Conservation (phyloP, 2,329 filamentous ascomycete genomes). For the Colletotrichum scovillei region DNA sequence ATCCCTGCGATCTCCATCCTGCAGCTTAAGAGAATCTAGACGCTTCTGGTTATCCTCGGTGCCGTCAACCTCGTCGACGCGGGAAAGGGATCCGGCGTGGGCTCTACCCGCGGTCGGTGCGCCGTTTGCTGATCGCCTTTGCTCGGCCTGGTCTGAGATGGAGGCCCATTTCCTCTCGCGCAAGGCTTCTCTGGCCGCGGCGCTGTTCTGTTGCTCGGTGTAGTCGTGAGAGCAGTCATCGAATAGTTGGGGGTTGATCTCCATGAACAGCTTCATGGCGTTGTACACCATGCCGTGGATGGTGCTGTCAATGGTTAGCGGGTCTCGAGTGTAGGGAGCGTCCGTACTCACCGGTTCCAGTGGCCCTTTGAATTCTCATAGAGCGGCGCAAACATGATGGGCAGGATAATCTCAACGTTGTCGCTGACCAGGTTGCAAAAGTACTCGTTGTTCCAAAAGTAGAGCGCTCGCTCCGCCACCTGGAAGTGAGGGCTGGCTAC, state of each 20-base stretch:
- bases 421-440: slow-evolving; percentile 99
- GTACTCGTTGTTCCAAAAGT: slow-evolving; percentile 99
- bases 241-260: slow-evolving; percentile 98
- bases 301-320: slow-evolving; percentile 71
- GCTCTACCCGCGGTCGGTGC: slow-evolving; percentile 46
- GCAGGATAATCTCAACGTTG: slow-evolving; percentile 97
- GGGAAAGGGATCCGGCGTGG: slow-evolving; percentile 57
- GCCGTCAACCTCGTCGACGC: slow-evolving; percentile 81
- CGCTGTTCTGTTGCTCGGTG: slow-evolving; percentile 93
- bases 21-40: slow-evolving; percentile 88
- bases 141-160: slow-evolving; percentile 82
- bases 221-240: slow-evolving; percentile 99
- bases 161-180: slow-evolving; percentile 92
- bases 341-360: slow-evolving; percentile 85
- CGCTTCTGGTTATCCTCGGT: slow-evolving; percentile 88
- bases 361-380: slow-evolving; percentile 99
- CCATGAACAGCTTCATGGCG: slow-evolving; percentile 99
- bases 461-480: slow-evolving; percentile 94
- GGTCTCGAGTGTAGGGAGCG: neutral
- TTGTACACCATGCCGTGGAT: slow-evolving; percentile 99
- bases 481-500: slow-evolving; percentile 99
- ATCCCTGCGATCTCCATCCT: slow-evolving; percentile 78
- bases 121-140: slow-evolving; percentile 64
- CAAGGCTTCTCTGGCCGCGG: slow-evolving; percentile 83
- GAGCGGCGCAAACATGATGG: slow-evolving; percentile 98